Evolutionary conservation across 176 grass and related monocot genomes (phyloP), one percentile per base, ranked within the genome.

Genomic region (Hsuehochloa calcarea): DNA sequence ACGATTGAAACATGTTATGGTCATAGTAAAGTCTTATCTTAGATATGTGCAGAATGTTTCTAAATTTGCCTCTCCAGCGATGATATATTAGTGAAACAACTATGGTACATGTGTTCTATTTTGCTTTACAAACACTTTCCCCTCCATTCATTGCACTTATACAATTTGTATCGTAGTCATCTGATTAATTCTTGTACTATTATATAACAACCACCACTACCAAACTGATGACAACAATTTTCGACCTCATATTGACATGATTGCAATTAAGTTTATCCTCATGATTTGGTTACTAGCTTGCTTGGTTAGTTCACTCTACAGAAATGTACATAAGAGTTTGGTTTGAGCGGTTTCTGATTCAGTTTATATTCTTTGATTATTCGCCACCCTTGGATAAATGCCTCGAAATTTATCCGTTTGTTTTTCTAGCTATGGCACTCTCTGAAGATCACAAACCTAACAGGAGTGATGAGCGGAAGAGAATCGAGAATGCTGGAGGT

Each of bases 391-490:
- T 60, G 46, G 61, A 63, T 76, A 38, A 55, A 55, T n/a, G 43
- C 35, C 23, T 82, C 22, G 8, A 55, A 60, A 23, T 64, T 70
- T 13, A 26, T 34, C 56, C 47, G 3, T 92, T 70, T 72, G 56
- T 80, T 82, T 80, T 90, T 93, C 15, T 92, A 99, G 96, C 88
- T 70, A 88, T 96, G 76, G 85, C 93, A 84, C 90, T 99, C 41
- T 96, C 93, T 73, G 90, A 96, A 82, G 91, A 96, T 81, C 96
- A 99, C 88, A 99, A 99, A 58, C 96, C 96, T 78, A 96, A 96
- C 77, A 96, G 80, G 86, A 89, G 70, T 58, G 91, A 95, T 89
- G 96, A 98, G 40, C 80, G 87, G 12, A 91, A 86, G 85, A 90
- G 96, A 87, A 98, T 98, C 52, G 93, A 95, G 87, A 88, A 95